A percentile compares a stretch with the other conserved stretches of the same genome.
Conservation (phyloP, 2,329 filamentous ascomycete species). For the Fragosphaeria purpurea region DNA sequence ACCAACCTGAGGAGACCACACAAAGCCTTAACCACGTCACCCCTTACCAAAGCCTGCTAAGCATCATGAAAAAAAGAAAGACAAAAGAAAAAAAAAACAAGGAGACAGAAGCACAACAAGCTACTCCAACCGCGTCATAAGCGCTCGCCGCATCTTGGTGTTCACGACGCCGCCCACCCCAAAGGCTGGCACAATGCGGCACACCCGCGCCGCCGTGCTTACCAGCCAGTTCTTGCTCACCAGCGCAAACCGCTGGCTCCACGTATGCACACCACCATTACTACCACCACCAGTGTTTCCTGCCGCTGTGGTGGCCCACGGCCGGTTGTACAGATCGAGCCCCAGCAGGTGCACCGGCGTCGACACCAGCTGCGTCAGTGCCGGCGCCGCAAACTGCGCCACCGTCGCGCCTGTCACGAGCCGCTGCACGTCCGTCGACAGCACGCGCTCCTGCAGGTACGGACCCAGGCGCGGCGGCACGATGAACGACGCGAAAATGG, state of each 20-base stretch:
- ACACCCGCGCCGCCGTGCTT: conserved; percentile 66
- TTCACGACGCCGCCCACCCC: conserved; percentile 84
- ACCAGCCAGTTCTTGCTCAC: conserved; percentile 68
- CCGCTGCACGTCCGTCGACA: conserved; percentile 32
- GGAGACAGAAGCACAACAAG: not conserved
- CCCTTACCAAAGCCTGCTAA: too few relatives aligned
- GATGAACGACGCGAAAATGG: conserved; percentile 89
- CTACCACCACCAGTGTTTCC: conserved; percentile 14
- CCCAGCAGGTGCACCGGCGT: conserved; percentile 81
- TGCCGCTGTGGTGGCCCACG: conserved; percentile 25
- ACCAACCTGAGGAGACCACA: too few relatives aligned
- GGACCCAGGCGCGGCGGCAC: conserved; percentile 72
- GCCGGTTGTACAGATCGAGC: conserved; percentile 74
- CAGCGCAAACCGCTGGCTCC: conserved; percentile 51
- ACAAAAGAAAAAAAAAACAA: not conserved
- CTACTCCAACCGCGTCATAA: conserved; percentile 53
- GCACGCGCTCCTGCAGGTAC: conserved; percentile 45
- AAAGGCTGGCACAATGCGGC: conserved; percentile 80
- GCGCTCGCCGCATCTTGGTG: conserved; percentile 51
- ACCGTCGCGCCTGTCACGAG: conserved; percentile 45
- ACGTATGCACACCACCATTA: conserved; percentile 25
- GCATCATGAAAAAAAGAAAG: not conserved
- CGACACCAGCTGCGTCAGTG: conserved; percentile 65
- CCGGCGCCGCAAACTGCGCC: conserved; percentile 74
- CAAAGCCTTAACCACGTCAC: too few relatives aligned